Conservation (phyloP, 1,284 basidiomycete genomes). For the Apiotrichum sp. region DNA sequence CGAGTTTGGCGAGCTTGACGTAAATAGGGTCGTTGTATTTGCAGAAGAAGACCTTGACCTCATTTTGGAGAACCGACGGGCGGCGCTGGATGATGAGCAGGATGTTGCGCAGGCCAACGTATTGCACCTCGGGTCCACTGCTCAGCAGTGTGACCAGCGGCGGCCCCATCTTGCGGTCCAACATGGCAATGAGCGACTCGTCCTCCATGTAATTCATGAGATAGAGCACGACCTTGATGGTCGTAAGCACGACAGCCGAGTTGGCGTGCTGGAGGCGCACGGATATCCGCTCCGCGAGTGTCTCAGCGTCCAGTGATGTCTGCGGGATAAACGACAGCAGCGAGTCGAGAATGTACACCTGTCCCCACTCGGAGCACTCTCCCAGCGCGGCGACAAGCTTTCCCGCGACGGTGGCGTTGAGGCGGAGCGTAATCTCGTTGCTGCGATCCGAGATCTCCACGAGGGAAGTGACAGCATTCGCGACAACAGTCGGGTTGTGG, state of each 20-base stretch:
- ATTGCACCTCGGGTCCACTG: conserved; percentile 69
- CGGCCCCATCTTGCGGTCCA: conserved; percentile 96
- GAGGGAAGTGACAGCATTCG: conserved; percentile 92
- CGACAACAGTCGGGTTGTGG: conserved; percentile 90
- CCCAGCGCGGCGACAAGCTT: conserved; percentile 93
- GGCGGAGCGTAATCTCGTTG: conserved; percentile 54
- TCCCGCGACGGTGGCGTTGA: conserved; percentile 45
- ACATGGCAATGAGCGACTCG: conserved; percentile 71
- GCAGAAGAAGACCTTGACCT: conserved; percentile 99
- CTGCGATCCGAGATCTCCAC: conserved; percentile 65
- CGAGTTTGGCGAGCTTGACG: conserved; percentile 96
- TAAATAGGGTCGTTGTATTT: conserved; percentile 99
- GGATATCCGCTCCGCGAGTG: conserved; percentile 87
- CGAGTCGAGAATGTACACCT: conserved; percentile 96
- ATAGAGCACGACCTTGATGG: conserved; percentile 91
- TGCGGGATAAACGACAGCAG: conserved; percentile 89
- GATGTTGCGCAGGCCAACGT: conserved; percentile 94
- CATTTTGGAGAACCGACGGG: conserved; percentile 79
- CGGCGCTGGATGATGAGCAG: conserved; percentile 92
- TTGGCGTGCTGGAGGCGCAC: conserved; percentile 93
- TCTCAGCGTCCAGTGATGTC: conserved; percentile 78
- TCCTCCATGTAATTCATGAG: conserved; percentile 99
- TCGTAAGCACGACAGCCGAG: conserved; percentile 85
- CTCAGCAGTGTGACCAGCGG: conserved; percentile 61
- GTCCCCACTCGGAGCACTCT: conserved; percentile 99